Base-by-base conservation (phyloP, 108 stramenopile genomes). In the Skeletonema tropicum region DNA sequence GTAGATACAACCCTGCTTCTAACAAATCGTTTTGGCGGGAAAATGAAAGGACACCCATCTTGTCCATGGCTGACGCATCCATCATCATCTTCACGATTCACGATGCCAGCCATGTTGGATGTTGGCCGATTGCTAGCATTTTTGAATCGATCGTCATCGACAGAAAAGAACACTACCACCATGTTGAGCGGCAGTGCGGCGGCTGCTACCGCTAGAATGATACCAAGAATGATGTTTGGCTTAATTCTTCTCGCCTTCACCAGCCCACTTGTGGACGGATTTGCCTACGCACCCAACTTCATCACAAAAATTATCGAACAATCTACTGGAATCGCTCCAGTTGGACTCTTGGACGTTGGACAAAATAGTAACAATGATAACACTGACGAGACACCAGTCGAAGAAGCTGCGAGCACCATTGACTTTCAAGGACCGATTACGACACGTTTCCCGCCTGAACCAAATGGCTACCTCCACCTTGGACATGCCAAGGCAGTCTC, bases 381-480 rank as follows among this genome's bases (percentile, higher is more conserved):
- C 48, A 59, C 25, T 15, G 42, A 36, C 42, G n/a, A 49, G 2
- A 12, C 63, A 31, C 9, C 52, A 21, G 9, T 46, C 36, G 30
- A 31, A 46, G 30, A 8, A 19, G 48, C n/a, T 19, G 3, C 19
- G 4, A 49, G 3, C 17, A 49, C 2, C 19, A 49, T 21, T 7
- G 14, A 49, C 48, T 49, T 74, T 13, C 33, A 62, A 19, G 70
- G 79, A 52, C 75, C 86, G 21, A 80, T 97, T 29, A 86, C 79
- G 45, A 98, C 97, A 63, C 88, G 99, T 6, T 99, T 99, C 76
- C 99, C 99, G 9, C 99, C 99, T 0, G 99, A 99, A 85, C 99
- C 99, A 30, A 97, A 97, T 58, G 99, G 99, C 30, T 99, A 97
- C 73, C 86, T 99, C 48, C 99, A 99, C 79, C 82, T 99, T n/a